phyloP scores from a whole-genome alignment of 768 basidiomycete species.

The Podaxis carcinomalis region DNA sequence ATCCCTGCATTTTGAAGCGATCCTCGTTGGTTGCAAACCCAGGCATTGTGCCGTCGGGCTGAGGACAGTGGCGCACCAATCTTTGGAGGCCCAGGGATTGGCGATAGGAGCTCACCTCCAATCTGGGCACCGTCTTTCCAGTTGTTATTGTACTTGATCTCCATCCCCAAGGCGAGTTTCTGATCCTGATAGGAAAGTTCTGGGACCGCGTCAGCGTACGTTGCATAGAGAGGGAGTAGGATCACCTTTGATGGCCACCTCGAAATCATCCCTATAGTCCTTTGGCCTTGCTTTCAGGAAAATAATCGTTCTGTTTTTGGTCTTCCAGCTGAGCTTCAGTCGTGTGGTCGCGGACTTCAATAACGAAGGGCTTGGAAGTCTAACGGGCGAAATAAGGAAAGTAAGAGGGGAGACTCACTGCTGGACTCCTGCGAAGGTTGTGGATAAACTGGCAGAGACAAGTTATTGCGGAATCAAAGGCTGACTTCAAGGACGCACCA shows the following conservation, averaged over 20 bases:
- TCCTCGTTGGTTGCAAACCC: not conserved
- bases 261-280: constrained; percentile 4
- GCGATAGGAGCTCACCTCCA: not conserved
- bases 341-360: not conserved
- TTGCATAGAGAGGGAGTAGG: no score
- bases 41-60: constrained; percentile 2
- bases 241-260: constrained; percentile 3
- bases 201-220: not conserved
- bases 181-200: not conserved
- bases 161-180: not conserved
- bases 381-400: not conserved
- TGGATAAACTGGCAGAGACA: constrained; percentile 1
- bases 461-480: not conserved
- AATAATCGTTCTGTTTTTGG: not conserved
- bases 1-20: not conserved
- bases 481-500: not conserved
- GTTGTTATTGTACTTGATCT: constrained; percentile 9
- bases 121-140: not conserved
- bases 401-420: not conserved
- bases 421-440: constrained; percentile 5
- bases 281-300: constrained; percentile 1
- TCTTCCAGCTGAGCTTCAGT: not conserved
- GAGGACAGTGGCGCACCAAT: not conserved
- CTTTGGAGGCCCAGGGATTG: not conserved
- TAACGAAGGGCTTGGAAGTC: not conserved